A percentile compares a stretch with the other conserved stretches of the same genome.
Evolutionary conservation across 2,329 filamentous ascomycete species (phyloP).

Genomic region (Exserohilum rostratum): DNA sequence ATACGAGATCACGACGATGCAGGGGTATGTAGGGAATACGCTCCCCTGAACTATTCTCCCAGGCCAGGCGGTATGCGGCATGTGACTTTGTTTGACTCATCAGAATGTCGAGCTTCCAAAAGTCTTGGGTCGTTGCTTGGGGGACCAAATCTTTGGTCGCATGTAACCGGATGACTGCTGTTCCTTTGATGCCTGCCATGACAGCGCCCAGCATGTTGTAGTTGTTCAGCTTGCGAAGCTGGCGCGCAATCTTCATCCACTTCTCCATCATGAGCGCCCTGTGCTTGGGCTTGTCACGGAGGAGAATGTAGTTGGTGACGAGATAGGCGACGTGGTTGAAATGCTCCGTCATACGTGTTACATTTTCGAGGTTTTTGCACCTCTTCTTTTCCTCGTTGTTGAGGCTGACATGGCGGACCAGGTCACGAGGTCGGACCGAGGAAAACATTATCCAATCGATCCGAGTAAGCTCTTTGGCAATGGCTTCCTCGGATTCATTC

Average conservation of each 20-base stretch:
- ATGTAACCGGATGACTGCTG: conserved; percentile 79
- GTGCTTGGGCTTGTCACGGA: conserved; percentile 96
- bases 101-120: conserved; percentile 84
- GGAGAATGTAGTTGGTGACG: conserved; percentile 65
- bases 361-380: conserved; percentile 79
- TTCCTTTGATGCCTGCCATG: conserved; percentile 88
- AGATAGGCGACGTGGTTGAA: conserved; percentile 65
- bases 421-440: conserved; percentile 88
- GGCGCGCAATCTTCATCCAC: conserved; percentile 87
- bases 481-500: conserved; percentile 80
- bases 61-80: conserved; percentile 93
- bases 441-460: conserved; percentile 99
- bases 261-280: conserved; percentile 90
- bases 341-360: conserved; percentile 92
- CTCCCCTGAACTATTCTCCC: conserved; percentile 91
- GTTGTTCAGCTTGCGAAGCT: conserved; percentile 90
- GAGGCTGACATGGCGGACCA: conserved; percentile 88
- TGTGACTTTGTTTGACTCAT: conserved; percentile 94
- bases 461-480: conserved; percentile 88
- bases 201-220: conserved; percentile 97
- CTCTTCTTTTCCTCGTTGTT: conserved; percentile 72
- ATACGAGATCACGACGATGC: conserved; percentile 86
- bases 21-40: conserved; percentile 93
- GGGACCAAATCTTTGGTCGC: conserved; percentile 81
- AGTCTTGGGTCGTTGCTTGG: conserved; percentile 75